Conservation (phyloP, 805 yeast genomes). For the Candida gorgasii region DNA sequence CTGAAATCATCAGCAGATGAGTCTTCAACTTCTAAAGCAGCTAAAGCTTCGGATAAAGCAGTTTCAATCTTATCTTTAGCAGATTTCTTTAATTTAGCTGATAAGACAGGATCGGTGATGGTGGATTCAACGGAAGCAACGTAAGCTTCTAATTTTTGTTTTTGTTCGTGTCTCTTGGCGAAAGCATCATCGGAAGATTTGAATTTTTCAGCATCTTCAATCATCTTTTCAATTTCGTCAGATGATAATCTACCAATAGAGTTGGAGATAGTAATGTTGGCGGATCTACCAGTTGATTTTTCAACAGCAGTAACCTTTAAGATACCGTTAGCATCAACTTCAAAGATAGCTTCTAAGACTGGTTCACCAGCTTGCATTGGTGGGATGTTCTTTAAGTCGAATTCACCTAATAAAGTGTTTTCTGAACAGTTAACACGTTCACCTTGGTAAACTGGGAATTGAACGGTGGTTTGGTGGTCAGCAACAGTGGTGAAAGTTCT, state of each 20-base stretch:
- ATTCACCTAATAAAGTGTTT: constrained; percentile 52
- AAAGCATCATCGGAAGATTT: constrained; percentile 98
- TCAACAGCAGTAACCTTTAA: constrained; percentile 51
- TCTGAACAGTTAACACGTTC: constrained; percentile 53
- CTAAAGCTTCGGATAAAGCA: constrained; percentile 97
- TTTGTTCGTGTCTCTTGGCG: constrained; percentile 99
- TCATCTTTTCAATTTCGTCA: constrained; percentile 52
- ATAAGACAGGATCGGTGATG: constrained; percentile 96
- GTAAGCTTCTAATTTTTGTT: constrained; percentile 98
- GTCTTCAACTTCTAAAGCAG: constrained; percentile 96
- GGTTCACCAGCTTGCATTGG: constrained; percentile 54
- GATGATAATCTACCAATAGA: constrained; percentile 51
- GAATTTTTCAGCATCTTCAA: constrained; percentile 57
- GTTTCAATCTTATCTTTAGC: constrained; percentile 96
- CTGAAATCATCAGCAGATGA: constrained; percentile 95
- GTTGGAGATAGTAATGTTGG: constrained; percentile 52
- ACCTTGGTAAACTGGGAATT: constrained; percentile 54
- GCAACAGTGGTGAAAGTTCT: constrained; percentile 54
- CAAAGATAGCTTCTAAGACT: constrained; percentile 50
- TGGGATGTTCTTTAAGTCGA: constrained; percentile 52
- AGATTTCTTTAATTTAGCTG: constrained; percentile 96
- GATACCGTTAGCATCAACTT: constrained; percentile 53
- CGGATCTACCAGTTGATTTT: constrained; percentile 51
- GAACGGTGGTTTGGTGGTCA: constrained; percentile 52
- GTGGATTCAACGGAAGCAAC: constrained; percentile 94